phyloP scores from a whole-genome alignment of 352 stramenopile genomes.

The Phytophthora hibernalis region DNA sequence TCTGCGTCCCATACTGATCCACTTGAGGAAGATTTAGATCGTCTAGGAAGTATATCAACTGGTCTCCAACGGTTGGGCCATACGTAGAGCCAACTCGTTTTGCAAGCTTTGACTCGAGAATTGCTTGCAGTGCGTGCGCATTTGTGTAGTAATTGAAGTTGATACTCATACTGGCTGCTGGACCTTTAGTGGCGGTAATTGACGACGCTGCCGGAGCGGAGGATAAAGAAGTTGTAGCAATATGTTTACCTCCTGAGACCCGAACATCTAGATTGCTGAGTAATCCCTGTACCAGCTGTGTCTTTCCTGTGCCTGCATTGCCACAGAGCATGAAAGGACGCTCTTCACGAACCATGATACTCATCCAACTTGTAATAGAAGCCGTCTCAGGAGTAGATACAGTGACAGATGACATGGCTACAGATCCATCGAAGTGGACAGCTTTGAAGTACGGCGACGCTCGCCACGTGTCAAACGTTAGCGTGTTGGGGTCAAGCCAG shows the following conservation, averaged over 20 bases:
- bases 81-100: constrained; percentile 92
- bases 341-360: constrained; percentile 91
- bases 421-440: constrained; percentile 79
- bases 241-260: constrained; percentile 28
- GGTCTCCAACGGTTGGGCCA: constrained; percentile 76
- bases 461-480: constrained; percentile 94
- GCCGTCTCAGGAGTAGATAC: constrained; percentile 95
- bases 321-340: constrained; percentile 95
- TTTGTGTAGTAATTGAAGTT: constrained; percentile 91
- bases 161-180: constrained; percentile 69
- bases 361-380: constrained; percentile 95
- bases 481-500: constrained; percentile 91
- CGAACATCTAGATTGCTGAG: constrained; percentile 55
- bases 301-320: constrained; percentile 94
- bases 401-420: constrained; percentile 86
- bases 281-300: constrained; percentile 92
- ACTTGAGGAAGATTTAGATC: constrained; percentile 96
- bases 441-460: constrained; percentile 92
- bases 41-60: constrained; percentile 96
- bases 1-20: constrained; percentile 96
- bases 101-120: constrained; percentile 88
- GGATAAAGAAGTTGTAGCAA: constrained; percentile 13
- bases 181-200: constrained; percentile 30
- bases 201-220: constrained; percentile 29
- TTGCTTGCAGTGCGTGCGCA: constrained; percentile 68